These are phyloP conservation scores for Mallotus repandus DNA, from an alignment of 441 rosid genomes.

Conservation along the genomic window DNA sequence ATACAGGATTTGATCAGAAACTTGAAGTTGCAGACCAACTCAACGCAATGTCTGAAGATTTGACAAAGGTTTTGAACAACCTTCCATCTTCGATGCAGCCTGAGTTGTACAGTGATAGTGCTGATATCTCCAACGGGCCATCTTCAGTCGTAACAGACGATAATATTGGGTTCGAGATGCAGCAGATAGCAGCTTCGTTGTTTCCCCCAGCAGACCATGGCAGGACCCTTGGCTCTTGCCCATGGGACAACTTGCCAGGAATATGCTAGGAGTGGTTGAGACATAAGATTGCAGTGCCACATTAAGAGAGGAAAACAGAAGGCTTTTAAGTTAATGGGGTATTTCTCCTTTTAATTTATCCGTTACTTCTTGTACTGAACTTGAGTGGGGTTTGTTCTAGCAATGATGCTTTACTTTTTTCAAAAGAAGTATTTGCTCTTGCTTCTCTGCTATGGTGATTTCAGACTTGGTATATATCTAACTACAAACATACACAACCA, in stretches of 20 bases:
- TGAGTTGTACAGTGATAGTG: slow-evolving; percentile 45
- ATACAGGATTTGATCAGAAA: slow-evolving; percentile 35
- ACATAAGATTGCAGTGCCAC: neutral
- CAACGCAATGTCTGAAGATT: slow-evolving; percentile 44
- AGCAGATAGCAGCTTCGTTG: slow-evolving; percentile 61
- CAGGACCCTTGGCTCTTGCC: slow-evolving; percentile 33
- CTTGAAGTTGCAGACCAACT: slow-evolving; percentile 41
- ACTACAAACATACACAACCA: neutral
- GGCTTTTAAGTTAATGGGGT: slow-evolving; percentile 6
- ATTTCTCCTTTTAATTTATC: slow-evolving; percentile 16
- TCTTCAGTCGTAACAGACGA: slow-evolving; percentile 58
- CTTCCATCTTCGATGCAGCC: slow-evolving; percentile 27
- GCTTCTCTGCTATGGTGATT: neutral
- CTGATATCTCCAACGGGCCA: slow-evolving; percentile 55
- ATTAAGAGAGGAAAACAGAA: neutral
- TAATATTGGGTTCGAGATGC: slow-evolving; percentile 57
- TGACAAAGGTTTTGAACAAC: slow-evolving; percentile 35
- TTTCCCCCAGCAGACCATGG: slow-evolving; percentile 41
- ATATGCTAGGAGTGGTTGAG: slow-evolving; percentile 36
- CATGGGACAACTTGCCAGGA: slow-evolving; percentile 61
- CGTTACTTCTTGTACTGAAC: neutral
- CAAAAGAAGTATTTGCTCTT: slow-evolving; percentile 1
- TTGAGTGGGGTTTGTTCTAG: slow-evolving; percentile 16
- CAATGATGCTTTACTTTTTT: slow-evolving; percentile 8
- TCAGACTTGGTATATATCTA: neutral